Evolutionary conservation across 2,329 filamentous ascomycete species (phyloP).

Genomic region (Diaporthe destruens): DNA sequence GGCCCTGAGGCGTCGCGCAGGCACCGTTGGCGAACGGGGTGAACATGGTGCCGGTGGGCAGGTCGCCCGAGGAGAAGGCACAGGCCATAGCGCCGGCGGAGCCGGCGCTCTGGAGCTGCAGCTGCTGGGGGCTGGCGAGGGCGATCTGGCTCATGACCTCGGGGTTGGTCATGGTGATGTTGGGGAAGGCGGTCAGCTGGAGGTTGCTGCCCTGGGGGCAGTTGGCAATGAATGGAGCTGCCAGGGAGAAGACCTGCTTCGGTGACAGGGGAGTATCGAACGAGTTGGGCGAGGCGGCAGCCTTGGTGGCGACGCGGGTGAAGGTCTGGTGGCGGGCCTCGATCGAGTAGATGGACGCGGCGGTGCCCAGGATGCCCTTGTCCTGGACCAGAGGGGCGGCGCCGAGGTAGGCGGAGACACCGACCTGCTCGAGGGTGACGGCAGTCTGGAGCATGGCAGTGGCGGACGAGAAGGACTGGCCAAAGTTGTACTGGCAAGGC

Average conservation of each 20-base stretch:
- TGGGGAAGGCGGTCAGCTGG: constrained; percentile 73
- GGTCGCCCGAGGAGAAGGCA: constrained; percentile 74
- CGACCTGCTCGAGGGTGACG: constrained; percentile 78
- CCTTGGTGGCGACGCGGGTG: constrained; percentile 71
- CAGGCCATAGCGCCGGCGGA: constrained; percentile 69
- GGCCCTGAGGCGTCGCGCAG: constrained; percentile 72
- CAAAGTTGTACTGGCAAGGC: constrained; percentile 80
- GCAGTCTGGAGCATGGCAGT: constrained; percentile 77
- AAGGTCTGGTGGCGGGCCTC: constrained; percentile 82
- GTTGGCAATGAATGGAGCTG: constrained; percentile 77
- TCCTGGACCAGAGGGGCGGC: constrained; percentile 75
- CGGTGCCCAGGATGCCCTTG: constrained; percentile 71
- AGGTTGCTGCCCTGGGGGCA: constrained; percentile 77
- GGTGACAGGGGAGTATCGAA: constrained; percentile 79
- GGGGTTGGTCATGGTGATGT: constrained; percentile 58
- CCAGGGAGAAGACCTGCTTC: constrained; percentile 79
- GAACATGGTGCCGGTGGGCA: constrained; percentile 71
- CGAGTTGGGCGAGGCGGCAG: constrained; percentile 73
- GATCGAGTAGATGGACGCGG: constrained; percentile 78
- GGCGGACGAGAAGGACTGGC: constrained; percentile 68
- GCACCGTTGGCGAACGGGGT: constrained; percentile 64
- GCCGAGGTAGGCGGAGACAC: constrained; percentile 80
- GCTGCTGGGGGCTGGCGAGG: constrained; percentile 54
- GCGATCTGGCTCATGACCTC: constrained; percentile 45
- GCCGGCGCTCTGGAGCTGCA: constrained; percentile 65